Base-by-base conservation (phyloP, 2,329 filamentous ascomycete species). In the Bipolaris cookei region DNA sequence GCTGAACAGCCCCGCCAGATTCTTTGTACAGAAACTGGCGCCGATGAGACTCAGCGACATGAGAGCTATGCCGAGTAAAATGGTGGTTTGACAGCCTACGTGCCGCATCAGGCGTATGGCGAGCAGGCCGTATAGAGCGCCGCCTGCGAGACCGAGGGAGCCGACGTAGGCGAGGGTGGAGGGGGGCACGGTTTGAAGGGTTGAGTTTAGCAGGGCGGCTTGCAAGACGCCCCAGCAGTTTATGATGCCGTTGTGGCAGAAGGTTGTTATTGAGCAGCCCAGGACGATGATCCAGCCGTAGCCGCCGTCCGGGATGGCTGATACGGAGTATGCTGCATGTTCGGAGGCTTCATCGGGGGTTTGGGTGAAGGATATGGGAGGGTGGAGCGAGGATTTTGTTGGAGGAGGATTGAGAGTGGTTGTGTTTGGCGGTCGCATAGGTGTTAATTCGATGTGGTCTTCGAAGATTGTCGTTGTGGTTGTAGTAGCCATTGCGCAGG, bases 181-280 rank as follows among this genome's bases (percentile, higher is more conserved):
- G 0, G 84, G 77, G 0, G 79, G 78, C 0, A 63, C 61, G 16
- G 59, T n/a, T 0, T 79, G 79, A 1, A 86, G 72, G 0, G 77
- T 76, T 8, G 80, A 73, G 32, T 81, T 72, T 3, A 86, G 80
- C 1, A 88, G 78, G 0, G 81, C 84, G 3, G 79, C 78, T 70
- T 89, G 86, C 44, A 88, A 75, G 0, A 89, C 80, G 21, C 86
- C 86, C 85, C 86, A 88, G 60, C 79, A 80, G 65, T 86, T 86
- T 6, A 79, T 79, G 0, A 80, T 83, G 48, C 85, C 85, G 46
- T 83, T 80, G 49, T 82, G 66, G 64, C 70, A 74, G 77, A 84
- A 88, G 1, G 81, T 79, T 10, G 86, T 65, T 1, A 84, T 66
- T 2, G 81, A 79, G 62, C 82, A 84, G 30, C 77, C 78, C 3